Conservation (phyloP, 352 stramenopile species). For the Pythium oligandrum region DNA sequence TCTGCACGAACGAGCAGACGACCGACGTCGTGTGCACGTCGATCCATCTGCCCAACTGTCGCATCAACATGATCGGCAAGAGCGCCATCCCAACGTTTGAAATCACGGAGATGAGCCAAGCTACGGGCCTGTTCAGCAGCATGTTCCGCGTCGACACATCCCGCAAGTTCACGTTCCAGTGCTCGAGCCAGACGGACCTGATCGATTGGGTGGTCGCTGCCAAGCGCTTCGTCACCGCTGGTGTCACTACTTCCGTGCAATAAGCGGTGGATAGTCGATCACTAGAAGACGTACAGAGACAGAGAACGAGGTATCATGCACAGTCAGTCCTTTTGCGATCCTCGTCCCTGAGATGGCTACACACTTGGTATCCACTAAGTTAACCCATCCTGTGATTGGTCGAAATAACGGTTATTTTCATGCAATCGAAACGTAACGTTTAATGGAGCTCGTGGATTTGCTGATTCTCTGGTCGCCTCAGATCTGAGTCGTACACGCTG, state of each 20-base stretch:
- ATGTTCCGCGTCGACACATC: slow-evolving; percentile 61
- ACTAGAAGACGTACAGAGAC: no score
- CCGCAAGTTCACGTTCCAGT: slow-evolving; percentile 79
- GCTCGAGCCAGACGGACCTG: slow-evolving; percentile 64
- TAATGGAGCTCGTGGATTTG: neutral
- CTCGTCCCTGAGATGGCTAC: slow-evolving; percentile 5
- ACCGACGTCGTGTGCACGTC: slow-evolving; percentile 45
- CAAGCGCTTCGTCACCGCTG: slow-evolving; percentile 46
- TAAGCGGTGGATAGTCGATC: no score
- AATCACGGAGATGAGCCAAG: slow-evolving; percentile 51
- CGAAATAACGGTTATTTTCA: slow-evolving; percentile 6
- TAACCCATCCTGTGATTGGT: slow-evolving; percentile 3
- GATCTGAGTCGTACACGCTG: neutral
- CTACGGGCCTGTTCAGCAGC: slow-evolving; percentile 50
- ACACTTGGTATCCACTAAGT: slow-evolving; percentile 3
- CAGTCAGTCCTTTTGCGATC: no score
- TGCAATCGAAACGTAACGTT: no score
- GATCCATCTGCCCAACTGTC: slow-evolving; percentile 59
- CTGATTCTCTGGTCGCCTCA: neutral
- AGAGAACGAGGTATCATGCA: no score
- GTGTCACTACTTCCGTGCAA: no score
- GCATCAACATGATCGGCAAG: slow-evolving; percentile 73
- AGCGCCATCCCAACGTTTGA: slow-evolving; percentile 63
- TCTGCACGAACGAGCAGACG: slow-evolving; percentile 44
- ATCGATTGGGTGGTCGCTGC: slow-evolving; percentile 80